A percentile compares a stretch with the other conserved stretches of the same genome.
Conservation (phyloP, 2,329 filamentous ascomycete species). For the Aspergillus costaricaensis region DNA sequence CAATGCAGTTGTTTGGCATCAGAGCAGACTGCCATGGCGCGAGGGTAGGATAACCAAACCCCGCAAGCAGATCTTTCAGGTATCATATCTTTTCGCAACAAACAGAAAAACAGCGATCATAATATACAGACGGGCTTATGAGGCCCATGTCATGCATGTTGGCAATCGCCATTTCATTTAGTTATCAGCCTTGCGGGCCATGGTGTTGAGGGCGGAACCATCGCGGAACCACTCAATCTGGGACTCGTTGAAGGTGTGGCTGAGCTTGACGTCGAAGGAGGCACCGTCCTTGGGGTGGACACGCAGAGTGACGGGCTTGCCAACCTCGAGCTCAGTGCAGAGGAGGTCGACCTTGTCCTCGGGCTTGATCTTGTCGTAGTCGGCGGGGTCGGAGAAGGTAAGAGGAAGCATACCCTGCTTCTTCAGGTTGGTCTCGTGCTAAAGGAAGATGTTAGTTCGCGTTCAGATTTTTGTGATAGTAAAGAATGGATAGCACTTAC, state of each 20-base stretch:
- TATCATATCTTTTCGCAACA: slow-evolving; percentile 15
- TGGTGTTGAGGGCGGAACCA: slow-evolving; percentile 95
- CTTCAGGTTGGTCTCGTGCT: slow-evolving; percentile 99
- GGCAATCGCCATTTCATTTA: slow-evolving; percentile 25
- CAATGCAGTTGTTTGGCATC: slow-evolving; percentile 16
- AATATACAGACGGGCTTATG: slow-evolving; percentile 25
- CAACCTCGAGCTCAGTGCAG: slow-evolving; percentile 85
- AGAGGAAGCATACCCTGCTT: slow-evolving; percentile 99
- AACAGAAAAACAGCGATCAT: slow-evolving; percentile 28
- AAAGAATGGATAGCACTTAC: slow-evolving; percentile 39
- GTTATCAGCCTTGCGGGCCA: slow-evolving; percentile 68
- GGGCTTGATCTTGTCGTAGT: slow-evolving; percentile 96
- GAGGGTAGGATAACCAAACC: neutral
- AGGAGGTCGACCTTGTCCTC: slow-evolving; percentile 90
- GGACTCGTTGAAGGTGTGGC: slow-evolving; percentile 96
- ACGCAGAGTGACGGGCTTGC: slow-evolving; percentile 86
- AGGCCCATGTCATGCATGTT: slow-evolving; percentile 4
- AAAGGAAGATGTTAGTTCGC: slow-evolving; percentile 20
- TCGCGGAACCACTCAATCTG: slow-evolving; percentile 99
- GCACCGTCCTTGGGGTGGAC: slow-evolving; percentile 89
- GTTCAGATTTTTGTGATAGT: neutral
- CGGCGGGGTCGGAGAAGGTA: slow-evolving; percentile 89
- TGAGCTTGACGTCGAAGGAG: slow-evolving; percentile 78
- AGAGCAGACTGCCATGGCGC: neutral
- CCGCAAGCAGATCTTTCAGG: neutral